These are phyloP conservation scores for Dictyostelium capitatum DNA, from an alignment of 78 protist genomes.

Conservation along the genomic window DNA sequence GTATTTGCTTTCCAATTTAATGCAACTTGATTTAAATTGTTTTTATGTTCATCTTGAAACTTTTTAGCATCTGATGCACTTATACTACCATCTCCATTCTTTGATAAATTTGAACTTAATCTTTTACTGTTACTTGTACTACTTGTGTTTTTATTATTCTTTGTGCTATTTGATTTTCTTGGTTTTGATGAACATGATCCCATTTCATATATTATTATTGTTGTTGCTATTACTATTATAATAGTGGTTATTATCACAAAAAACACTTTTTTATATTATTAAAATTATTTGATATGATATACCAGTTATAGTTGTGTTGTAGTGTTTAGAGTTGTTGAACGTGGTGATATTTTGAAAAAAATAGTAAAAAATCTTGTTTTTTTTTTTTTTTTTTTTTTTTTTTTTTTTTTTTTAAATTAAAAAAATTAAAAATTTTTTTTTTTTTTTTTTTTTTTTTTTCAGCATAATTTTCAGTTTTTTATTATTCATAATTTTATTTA, in stretches of 20 bases:
- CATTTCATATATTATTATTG: slow-evolving; percentile 2
- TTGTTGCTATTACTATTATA: too few species aligned
- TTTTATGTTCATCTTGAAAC: slow-evolving; percentile 62
- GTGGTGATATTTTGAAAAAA: too few species aligned
- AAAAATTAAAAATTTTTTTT: too few species aligned
- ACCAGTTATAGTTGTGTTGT: background rate
- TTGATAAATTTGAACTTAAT: slow-evolving; percentile 9
- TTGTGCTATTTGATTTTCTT: background rate
- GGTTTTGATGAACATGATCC: slow-evolving; percentile 23
- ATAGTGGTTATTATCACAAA: too few species aligned
- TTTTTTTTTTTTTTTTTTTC: too few species aligned
- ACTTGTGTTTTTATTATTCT: background rate
- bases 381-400: too few species aligned
- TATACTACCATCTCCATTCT: background rate
- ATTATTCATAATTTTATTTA: too few species aligned
- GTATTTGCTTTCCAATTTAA: slow-evolving; percentile 69
- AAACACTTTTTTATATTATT: too few species aligned
- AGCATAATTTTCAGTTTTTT: too few species aligned
- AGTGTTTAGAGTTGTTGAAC: too few species aligned
- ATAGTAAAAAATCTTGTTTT: too few species aligned
- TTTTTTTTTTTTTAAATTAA: too few species aligned
- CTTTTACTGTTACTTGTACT: background rate
- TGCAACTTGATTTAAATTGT: slow-evolving; percentile 77
- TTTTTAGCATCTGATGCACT: background rate
- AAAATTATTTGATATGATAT: background rate